A percentile compares a stretch with the other conserved stretches of the same genome.
phyloP scores from a whole-genome alignment of 2,329 filamentous ascomycete genomes.

The Hymenotorrendiella dingleyae region DNA sequence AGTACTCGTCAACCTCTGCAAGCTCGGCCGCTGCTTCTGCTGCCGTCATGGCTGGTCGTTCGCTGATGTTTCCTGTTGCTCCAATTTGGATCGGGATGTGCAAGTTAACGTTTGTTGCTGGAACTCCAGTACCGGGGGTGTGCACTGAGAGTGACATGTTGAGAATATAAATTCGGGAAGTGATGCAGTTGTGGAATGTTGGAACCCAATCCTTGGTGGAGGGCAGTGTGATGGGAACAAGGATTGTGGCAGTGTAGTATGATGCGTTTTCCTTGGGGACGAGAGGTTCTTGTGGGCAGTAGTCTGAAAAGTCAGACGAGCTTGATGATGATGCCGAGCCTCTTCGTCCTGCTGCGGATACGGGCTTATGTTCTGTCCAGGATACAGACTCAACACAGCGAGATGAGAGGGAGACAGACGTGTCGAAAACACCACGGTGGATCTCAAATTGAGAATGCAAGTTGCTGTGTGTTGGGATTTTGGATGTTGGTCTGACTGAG shows the following conservation, averaged over 20 bases:
- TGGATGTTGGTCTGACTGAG: conserved; percentile 15
- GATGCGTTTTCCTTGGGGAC: conserved; percentile 5
- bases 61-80: conserved; percentile 17
- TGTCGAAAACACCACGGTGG: conserved; percentile 22
- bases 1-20: conserved; percentile 23
- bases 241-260: conserved; percentile 53
- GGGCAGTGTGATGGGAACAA: conserved; percentile 59
- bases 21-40: conserved; percentile 24
- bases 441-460: conserved; percentile 19
- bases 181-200: conserved; percentile 64
- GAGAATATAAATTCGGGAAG: conserved; percentile 57
- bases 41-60: conserved; percentile 8
- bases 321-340: conserved; percentile 24
- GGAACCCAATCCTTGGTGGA: conserved; percentile 56
- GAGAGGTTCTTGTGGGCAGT: conserved; percentile 3
- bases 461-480: conserved; percentile 18
- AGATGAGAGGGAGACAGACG: conserved; percentile 24
- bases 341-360: conserved; percentile 18
- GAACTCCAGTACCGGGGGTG: conserved; percentile 38
- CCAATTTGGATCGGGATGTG: conserved; percentile 29
- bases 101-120: conserved; percentile 29
- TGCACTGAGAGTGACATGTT: conserved; percentile 52
- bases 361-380: conserved; percentile 26
- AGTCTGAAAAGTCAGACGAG: conserved; percentile 23
- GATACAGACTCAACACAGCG: conserved; percentile 27